phyloP scores from a whole-genome alignment of 2,329 filamentous ascomycete genomes.

The Ophioceras dolichostomum region DNA sequence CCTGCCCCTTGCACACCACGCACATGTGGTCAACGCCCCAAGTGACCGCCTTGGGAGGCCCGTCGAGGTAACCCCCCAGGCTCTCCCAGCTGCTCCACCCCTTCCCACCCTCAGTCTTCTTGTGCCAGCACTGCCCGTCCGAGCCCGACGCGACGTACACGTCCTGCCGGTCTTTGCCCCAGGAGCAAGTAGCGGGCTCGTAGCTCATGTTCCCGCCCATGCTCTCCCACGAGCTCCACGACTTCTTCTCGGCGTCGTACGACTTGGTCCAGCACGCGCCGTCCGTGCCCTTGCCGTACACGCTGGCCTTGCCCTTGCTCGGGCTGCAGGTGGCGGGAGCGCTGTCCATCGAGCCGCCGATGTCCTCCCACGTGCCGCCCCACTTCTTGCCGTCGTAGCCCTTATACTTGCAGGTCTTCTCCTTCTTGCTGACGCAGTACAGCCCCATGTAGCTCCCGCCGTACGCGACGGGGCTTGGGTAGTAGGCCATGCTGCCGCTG shows the following conservation, averaged over 20 bases:
- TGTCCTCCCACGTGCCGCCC: slow-evolving; percentile 10
- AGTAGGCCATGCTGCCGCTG: slow-evolving; percentile 6
- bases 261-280: slow-evolving; percentile 7
- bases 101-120: slow-evolving; percentile 10
- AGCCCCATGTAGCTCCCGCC: slow-evolving; percentile 12
- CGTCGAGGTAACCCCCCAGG: slow-evolving; percentile 12
- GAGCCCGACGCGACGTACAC: slow-evolving; percentile 14
- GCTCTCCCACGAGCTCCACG: slow-evolving; percentile 13
- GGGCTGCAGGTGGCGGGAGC: slow-evolving; percentile 8
- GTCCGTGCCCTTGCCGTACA: slow-evolving; percentile 11
- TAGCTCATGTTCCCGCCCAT: slow-evolving; percentile 16
- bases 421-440: slow-evolving; percentile 10
- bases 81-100: slow-evolving; percentile 15
- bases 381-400: slow-evolving; percentile 8
- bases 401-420: slow-evolving; percentile 12
- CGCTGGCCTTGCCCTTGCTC: slow-evolving; percentile 7
- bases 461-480: slow-evolving; percentile 13
- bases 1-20: slow-evolving; percentile 12
- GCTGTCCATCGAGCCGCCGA: slow-evolving; percentile 8
- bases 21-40: slow-evolving; percentile 12
- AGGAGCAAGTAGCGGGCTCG: slow-evolving; percentile 13
- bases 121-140: slow-evolving; percentile 15
- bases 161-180: slow-evolving; percentile 14
- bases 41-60: slow-evolving; percentile 12
- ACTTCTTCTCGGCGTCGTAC: slow-evolving; percentile 3